phyloP scores from a whole-genome alignment of 2,329 filamentous ascomycete genomes.

The Ophiognomonia clavigignenti-juglandacearum region DNA sequence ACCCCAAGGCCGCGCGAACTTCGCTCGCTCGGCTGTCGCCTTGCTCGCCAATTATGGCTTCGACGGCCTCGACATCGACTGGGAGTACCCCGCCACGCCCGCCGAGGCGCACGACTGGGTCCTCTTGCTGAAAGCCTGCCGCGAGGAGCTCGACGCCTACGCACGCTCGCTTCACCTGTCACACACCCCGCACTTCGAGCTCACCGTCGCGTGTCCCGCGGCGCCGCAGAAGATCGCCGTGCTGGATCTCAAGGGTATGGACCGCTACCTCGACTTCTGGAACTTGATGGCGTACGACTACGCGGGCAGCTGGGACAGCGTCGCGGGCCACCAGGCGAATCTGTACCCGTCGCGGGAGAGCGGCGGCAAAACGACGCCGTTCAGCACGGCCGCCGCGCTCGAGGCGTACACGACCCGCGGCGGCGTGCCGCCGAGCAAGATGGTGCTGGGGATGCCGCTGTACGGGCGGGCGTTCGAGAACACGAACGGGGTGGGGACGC shows the following conservation, averaged over 20 bases:
- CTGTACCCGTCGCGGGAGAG: slow-evolving; percentile 53
- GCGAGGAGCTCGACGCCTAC: slow-evolving; percentile 55
- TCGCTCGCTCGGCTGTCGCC: slow-evolving; percentile 69
- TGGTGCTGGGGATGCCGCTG: slow-evolving; percentile 87
- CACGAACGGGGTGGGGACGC: slow-evolving; percentile 67
- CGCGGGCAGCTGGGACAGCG: slow-evolving; percentile 73
- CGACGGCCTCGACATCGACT: slow-evolving; percentile 64
- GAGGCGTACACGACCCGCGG: slow-evolving; percentile 66
- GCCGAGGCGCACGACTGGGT: slow-evolving; percentile 55
- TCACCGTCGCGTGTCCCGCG: slow-evolving; percentile 61
- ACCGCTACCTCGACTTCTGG: slow-evolving; percentile 66
- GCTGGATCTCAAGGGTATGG: slow-evolving; percentile 60
- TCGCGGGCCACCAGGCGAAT: slow-evolving; percentile 76
- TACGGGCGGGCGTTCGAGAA: slow-evolving; percentile 82
- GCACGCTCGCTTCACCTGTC: slow-evolving; percentile 33
- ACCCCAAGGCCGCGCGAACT: slow-evolving; percentile 60
- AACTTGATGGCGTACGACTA: slow-evolving; percentile 88
- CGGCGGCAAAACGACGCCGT: slow-evolving; percentile 66
- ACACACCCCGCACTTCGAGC: slow-evolving; percentile 50
- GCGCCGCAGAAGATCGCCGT: slow-evolving; percentile 58
- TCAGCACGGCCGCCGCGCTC: slow-evolving; percentile 68
- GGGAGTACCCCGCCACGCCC: slow-evolving; percentile 58
- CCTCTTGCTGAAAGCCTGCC: slow-evolving; percentile 51
- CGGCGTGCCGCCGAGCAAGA: slow-evolving; percentile 64
- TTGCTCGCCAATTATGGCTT: slow-evolving; percentile 79